These are phyloP conservation scores for Aspergillus jensenii DNA, from an alignment of 2,329 filamentous ascomycete genomes.

Conservation along the genomic window DNA sequence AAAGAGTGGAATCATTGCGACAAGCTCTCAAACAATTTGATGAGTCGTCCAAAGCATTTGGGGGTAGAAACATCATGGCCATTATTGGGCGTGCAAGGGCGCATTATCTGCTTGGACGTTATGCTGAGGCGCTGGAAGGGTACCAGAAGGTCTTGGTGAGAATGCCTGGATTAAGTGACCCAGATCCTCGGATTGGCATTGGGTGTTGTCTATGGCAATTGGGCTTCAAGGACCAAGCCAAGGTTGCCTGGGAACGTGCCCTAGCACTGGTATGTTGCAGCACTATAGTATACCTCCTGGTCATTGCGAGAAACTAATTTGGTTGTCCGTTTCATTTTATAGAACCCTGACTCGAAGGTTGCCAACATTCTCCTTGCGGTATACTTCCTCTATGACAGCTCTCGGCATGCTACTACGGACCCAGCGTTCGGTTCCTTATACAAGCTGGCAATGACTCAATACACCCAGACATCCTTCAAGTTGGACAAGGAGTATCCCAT, in stretches of 20 bases:
- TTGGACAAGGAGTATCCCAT: slow-evolving; percentile 87
- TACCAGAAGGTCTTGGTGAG: slow-evolving; percentile 87
- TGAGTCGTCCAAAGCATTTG: slow-evolving; percentile 81
- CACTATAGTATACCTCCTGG: background rate
- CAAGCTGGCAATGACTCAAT: slow-evolving; percentile 91
- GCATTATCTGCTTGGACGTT: slow-evolving; percentile 82
- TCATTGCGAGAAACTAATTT: slow-evolving; percentile 2
- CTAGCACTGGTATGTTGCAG: slow-evolving; percentile 63
- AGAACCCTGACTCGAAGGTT: slow-evolving; percentile 77
- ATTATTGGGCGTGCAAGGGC: slow-evolving; percentile 85
- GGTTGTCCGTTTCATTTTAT: background rate
- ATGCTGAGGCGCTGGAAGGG: slow-evolving; percentile 73
- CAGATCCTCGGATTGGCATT: slow-evolving; percentile 92
- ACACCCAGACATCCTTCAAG: slow-evolving; percentile 92
- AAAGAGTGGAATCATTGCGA: slow-evolving; percentile 75
- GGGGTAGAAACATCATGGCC: slow-evolving; percentile 87
- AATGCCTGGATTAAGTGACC: slow-evolving; percentile 84
- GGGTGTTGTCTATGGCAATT: slow-evolving; percentile 97
- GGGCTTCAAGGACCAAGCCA: slow-evolving; percentile 90
- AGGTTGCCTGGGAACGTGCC: slow-evolving; percentile 82
- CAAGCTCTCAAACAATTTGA: slow-evolving; percentile 92
- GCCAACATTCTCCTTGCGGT: slow-evolving; percentile 87
- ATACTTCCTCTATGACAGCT: slow-evolving; percentile 84
- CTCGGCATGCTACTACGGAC: slow-evolving; percentile 77
- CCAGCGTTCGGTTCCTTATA: slow-evolving; percentile 82